Evolutionary conservation across 306 rosid genomes (phyloP), one percentile per base, ranked within the genome.

Genomic region (Chamaecrista fasciculata): DNA sequence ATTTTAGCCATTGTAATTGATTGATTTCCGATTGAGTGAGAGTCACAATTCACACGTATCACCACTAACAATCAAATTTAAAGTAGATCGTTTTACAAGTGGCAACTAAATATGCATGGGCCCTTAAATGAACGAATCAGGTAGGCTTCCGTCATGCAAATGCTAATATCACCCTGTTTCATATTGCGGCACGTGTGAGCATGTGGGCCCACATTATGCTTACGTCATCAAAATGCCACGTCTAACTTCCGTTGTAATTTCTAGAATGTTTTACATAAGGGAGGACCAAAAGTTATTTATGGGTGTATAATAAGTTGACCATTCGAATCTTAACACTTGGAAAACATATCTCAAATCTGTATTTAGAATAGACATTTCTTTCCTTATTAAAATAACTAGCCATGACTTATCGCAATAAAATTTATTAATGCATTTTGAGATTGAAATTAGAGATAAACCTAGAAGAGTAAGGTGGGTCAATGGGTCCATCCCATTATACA

Each of bases 181-280:
- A 40, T 20, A 4, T 25, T 3, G 0, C 20, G 52, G 79, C 91
- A 84, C 87, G 90, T 84, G 83, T 72, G 69, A 81, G 86, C 81
- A 50, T 64, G 16, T 16, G 0, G 6, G 1, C 42, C 62, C 24
- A n/a, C 40, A 11, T 63, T 1, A 11, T 15, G 2, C 16, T n/a
- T 51, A 16, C 39, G 47, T 55, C 33, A 62, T 61, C 79, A 43
- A 69, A 58, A 14, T 37, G 51, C 72, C 80, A 70, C 80, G 76
- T 59, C 74, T 62, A 82, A 10, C 43, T 42, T 42, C 6, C 5
- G 5, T 15, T 14, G 6, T n/a, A 8, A 5, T n/a, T 44, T 44
- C 20, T 44, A n/a, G 8, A n/a, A 15, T 44, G 50, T 15, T 0
- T n/a, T 44, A 5, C 50, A n/a, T n/a, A 31, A 33, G 23, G 3